Percentiles rank a stretch among this genome's conserved stretches.
phyloP scores from a whole-genome alignment of 768 basidiomycete genomes.

The Termitomyces heimii region DNA sequence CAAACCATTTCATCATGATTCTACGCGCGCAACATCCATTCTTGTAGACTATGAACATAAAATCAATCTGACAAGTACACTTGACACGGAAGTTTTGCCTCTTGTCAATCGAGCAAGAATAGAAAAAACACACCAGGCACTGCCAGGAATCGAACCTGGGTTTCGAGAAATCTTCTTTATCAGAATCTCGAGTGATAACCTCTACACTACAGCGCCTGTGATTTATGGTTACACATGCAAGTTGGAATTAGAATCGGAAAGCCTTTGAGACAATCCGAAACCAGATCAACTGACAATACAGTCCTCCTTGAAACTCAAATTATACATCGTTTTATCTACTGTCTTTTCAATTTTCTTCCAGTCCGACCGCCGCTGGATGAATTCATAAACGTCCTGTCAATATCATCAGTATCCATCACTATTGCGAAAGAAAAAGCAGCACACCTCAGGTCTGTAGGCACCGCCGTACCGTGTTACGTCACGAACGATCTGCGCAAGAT shows the following conservation, averaged over 20 bases:
- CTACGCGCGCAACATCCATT: no score
- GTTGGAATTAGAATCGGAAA: no score
- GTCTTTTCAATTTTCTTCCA: constrained; percentile 99
- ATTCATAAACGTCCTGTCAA: constrained; percentile 84
- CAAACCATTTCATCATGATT: background rate
- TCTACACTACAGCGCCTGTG: constrained; percentile 8
- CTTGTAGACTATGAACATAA: no score
- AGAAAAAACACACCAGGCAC: no score
- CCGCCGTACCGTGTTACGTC: constrained; percentile 96
- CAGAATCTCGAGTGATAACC: constrained; percentile 9
- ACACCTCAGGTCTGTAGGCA: constrained; percentile 87
- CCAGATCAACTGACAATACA: constrained; percentile 46
- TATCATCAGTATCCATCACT: background rate
- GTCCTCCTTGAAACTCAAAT: constrained; percentile 89
- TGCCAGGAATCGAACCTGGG: constrained; percentile 1
- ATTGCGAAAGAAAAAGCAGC: constrained; percentile 1
- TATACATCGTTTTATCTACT: constrained; percentile 95
- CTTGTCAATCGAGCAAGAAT: no score
- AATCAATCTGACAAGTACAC: no score
- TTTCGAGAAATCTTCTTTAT: background rate
- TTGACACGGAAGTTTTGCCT: no score
- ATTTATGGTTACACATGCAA: no score
- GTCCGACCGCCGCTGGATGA: constrained; percentile 89
- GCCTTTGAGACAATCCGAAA: no score
- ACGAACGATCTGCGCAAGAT: constrained; percentile 91